Percentiles rank a stretch among this genome's conserved stretches.
phyloP scores from a whole-genome alignment of 495 filamentous ascomycete genomes.

The Aspergillus bridgeri region DNA sequence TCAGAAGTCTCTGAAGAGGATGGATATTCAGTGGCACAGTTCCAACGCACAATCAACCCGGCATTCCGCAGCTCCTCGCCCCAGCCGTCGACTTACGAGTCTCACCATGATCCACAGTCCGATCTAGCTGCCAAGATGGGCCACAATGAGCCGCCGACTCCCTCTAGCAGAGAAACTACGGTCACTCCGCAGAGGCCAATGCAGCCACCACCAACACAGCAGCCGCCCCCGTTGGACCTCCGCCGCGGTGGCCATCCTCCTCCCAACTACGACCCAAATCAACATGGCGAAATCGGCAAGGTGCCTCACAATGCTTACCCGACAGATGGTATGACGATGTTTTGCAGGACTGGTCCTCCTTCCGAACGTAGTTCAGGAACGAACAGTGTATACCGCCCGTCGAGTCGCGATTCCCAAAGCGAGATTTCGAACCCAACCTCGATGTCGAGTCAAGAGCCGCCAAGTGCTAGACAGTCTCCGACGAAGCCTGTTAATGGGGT shows the following conservation, averaged over 20 bases:
- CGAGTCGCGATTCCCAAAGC: slow-evolving; percentile 86
- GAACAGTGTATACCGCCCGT: slow-evolving; percentile 65
- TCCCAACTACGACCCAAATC: slow-evolving; percentile 50
- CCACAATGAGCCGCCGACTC: slow-evolving; percentile 47
- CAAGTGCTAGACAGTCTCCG: slow-evolving; percentile 64
- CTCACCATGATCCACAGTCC: slow-evolving; percentile 79
- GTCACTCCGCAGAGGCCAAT: slow-evolving; percentile 51
- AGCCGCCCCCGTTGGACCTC: slow-evolving; percentile 48
- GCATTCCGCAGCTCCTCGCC: slow-evolving; percentile 91
- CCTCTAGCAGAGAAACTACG: slow-evolving; percentile 51
- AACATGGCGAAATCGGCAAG: slow-evolving; percentile 61
- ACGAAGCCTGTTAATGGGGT: slow-evolving; percentile 57
- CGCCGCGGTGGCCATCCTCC: slow-evolving; percentile 47
- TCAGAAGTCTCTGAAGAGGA: slow-evolving; percentile 85
- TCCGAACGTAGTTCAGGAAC: slow-evolving; percentile 80
- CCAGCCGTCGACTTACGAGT: slow-evolving; percentile 80
- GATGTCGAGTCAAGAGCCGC: slow-evolving; percentile 75
- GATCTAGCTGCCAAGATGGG: slow-evolving; percentile 61
- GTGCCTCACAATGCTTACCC: slow-evolving; percentile 94
- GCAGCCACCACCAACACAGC: slow-evolving; percentile 31
- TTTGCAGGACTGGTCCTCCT: slow-evolving; percentile 81
- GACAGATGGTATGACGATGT: slow-evolving; percentile 97
- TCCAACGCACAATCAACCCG: slow-evolving; percentile 91
- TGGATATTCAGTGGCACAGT: slow-evolving; percentile 89
- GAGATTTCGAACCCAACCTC: slow-evolving; percentile 90